Base-by-base conservation (phyloP, 176 grass and related monocot genomes). In the Rhynchospora tenuis region DNA sequence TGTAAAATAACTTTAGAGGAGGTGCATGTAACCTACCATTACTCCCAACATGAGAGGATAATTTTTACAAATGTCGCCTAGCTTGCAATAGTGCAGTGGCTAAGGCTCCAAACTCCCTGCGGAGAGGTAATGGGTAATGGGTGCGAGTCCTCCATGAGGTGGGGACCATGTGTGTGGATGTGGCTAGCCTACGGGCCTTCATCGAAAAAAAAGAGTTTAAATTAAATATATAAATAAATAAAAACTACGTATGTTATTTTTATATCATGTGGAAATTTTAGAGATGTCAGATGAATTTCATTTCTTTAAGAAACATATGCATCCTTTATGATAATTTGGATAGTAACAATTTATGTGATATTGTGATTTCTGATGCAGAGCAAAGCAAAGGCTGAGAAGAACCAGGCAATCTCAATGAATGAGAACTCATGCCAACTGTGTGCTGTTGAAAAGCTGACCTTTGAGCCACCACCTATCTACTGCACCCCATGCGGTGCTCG, bases 341-440 rank as follows among this genome's bases (percentile, higher is more conserved):
- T 29, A 80, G 45, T 84, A 75, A 85, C 27, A 48, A 31, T 54
- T 86, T 64, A 12, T 81, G 7, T 64, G 85, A 89, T 97, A 69
- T 38, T 3, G 33, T 38, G 59, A 64, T 92, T 82, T 88, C 68
- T 78, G 71, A 51, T 74, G 71, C 86, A 99, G 97, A 99, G 97
- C 84, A 99, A 94, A 85, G 89, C 89, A 71, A 99, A 99, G 90
- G 93, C 91, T 85, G 97, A 99, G 88, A 99, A 99, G 91, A 99
- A 96, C 91, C 91, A 92, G 87, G 81, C 87, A 65, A 95, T 96
- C 66, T 92, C 88, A 4, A 94, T 96, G 90, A 99, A 90, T 86
- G 97, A 99, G 83, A 99, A 96, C 83, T 96, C 97, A 81, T 99
- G 97, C 83, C 97, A 99, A 83, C 91, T 99, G 59, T 99, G 97